Evolutionary conservation across 768 basidiomycete genomes (phyloP), one percentile per base, ranked within the genome.

Genomic region (Podaxis carcinomalis): DNA sequence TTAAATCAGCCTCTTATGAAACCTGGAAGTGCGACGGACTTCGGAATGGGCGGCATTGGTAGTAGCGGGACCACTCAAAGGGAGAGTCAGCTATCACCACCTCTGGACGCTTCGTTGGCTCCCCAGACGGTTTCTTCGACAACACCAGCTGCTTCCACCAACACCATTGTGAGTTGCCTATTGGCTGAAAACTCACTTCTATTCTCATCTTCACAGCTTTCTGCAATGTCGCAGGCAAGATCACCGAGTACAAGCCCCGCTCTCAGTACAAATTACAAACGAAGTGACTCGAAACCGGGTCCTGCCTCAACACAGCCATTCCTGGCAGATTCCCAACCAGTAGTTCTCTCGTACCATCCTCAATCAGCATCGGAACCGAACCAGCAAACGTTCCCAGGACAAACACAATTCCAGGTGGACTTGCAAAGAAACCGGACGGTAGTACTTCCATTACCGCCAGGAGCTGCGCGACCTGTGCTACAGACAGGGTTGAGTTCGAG

Each of bases 1-100:
- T 36, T 60, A 16, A 60, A 53, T 35, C 59, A 60, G 23, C 59
- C 59, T 44, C 28, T 53, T n/a, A 36, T 53, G 10, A 42, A 5
- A 11, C 39, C 57, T 3, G 16, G 21, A 19, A 57, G 21, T 51
- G 39, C 28, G 51, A 32, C 27, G 40, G 59, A 21, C 10, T 36
- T 37, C 1, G 52, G 52, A 9, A 23, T 39, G 52, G 32, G 4
- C 4, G 37, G 9, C 13, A 19, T 13, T 11, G 37, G 36, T 49
- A 49, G 47, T 13, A 49, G 23, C 21, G 47, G 25, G 7, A 21
- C 10, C 19, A 23, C 19, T 25, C 47, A 19, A 4, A 19, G 40
- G 16, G 28, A 36, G 37, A 39, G 52, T 23, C 36, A 39, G n/a
- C 19, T 23, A 16, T 19, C 32, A 37, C 51, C 51, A 36, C 32